A percentile compares a stretch with the other conserved stretches of the same genome.
Conservation (phyloP, 345 rosid genomes). For the Melastoma malabathricum region DNA sequence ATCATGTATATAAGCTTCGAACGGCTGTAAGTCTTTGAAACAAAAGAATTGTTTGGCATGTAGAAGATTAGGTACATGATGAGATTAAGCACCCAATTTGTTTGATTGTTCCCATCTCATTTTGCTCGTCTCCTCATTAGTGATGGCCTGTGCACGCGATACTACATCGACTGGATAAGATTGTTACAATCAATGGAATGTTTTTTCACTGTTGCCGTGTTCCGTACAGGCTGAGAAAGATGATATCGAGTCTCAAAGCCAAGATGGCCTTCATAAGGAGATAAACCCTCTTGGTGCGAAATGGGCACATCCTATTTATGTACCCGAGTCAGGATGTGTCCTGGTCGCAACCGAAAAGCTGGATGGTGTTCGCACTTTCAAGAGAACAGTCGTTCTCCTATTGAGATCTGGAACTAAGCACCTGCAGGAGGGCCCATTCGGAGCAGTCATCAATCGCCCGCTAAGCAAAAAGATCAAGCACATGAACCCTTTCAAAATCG, state of each 20-base stretch:
- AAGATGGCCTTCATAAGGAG: slow-evolving; percentile 24
- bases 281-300: slow-evolving; percentile 43
- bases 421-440: slow-evolving; percentile 92
- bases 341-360: slow-evolving; percentile 93
- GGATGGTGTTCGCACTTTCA: slow-evolving; percentile 76
- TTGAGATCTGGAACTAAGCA: slow-evolving; percentile 70
- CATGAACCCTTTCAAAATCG: slow-evolving; percentile 57
- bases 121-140: too few relatives aligned
- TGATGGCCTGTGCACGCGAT: too few relatives aligned
- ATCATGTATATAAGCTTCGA: background rate
- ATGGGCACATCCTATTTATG: slow-evolving; percentile 93
- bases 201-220: too few relatives aligned
- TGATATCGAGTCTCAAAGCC: slow-evolving; percentile 38
- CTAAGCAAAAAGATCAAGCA: slow-evolving; percentile 65
- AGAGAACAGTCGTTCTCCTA: slow-evolving; percentile 82
- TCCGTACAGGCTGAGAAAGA: slow-evolving; percentile 32
- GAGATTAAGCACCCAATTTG: too few relatives aligned
- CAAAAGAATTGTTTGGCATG: too few relatives aligned
- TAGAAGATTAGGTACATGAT: too few relatives aligned
- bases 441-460: slow-evolving; percentile 78
- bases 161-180: too few relatives aligned
- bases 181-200: too few relatives aligned
- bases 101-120: too few relatives aligned
- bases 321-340: slow-evolving; percentile 91
- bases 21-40: background rate